Conservation (phyloP, 2,329 filamentous ascomycete genomes). For the Dactylellina cionopaga region DNA sequence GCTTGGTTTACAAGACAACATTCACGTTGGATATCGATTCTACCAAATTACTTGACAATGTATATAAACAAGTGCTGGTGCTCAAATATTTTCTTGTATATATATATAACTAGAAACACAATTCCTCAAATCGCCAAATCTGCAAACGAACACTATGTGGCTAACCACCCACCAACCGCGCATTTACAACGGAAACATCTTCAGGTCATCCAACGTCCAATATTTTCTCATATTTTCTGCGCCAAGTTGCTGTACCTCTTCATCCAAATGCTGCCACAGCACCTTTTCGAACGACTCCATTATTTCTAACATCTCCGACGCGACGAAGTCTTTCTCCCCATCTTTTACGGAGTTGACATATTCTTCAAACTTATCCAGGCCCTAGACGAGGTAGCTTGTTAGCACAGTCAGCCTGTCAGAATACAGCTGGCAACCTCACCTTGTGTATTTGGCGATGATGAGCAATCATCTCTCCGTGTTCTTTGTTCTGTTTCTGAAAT, state of each 20-base stretch:
- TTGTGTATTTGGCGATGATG: constrained; percentile 83
- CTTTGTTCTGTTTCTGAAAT: constrained; percentile 53
- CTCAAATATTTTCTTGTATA: constrained; percentile 26
- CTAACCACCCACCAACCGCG: not conserved
- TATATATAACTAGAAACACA: not conserved
- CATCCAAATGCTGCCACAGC: constrained; percentile 82
- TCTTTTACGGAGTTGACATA: constrained; percentile 72
- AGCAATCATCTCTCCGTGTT: constrained; percentile 63
- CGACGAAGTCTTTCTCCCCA: constrained; percentile 71
- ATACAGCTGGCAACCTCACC: constrained; percentile 59
- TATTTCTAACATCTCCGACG: constrained; percentile 70
- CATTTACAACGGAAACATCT: constrained; percentile 39
- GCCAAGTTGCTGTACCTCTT: constrained; percentile 80
- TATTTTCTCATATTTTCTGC: constrained; percentile 89
- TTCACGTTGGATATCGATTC: not conserved
- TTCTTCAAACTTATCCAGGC: constrained; percentile 73
- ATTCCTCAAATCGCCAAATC: not conserved
- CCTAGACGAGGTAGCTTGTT: constrained; percentile 2
- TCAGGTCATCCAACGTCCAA: constrained; percentile 75
- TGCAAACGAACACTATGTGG: not conserved
- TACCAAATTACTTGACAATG: constrained; percentile 15
- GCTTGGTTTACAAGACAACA: not conserved
- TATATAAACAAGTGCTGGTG: constrained; percentile 29
- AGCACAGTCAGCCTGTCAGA: not conserved
- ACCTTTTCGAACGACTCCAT: constrained; percentile 83